Base-by-base conservation (phyloP, 306 rosid genomes). In the Lathyrus oleraceus region DNA sequence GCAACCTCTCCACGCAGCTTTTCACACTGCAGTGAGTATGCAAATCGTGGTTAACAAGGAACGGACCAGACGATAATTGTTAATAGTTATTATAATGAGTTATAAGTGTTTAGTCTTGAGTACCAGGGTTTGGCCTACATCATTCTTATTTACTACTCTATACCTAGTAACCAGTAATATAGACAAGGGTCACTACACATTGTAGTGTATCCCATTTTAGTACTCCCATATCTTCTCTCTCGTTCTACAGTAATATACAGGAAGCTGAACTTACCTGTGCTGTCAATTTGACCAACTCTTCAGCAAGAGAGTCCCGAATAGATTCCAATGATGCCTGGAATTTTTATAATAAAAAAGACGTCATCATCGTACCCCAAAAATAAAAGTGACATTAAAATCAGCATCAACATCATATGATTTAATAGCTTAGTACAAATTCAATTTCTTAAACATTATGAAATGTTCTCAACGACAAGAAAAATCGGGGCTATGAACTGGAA, bases 221-320 rank as follows among this genome's bases (percentile, higher is more conserved):
- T 58, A 27, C 32, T 58, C 64, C n/a, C 40, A 8, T 8, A 12
- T 30, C 64, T 57, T 13, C 20, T 27, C 20, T 8, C 48, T 11
- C 39, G 16, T 51, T 51, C 57, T 9, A 51, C 13, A 10, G 60
- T 21, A 53, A 53, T 43, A 48, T 44, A 40, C 32, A 66, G 17
- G 59, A 76, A 53, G 51, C 58, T 45, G 65, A 75, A 76, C 66
- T 73, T 62, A 89, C 99, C 89, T 87, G 96, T 77, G 69, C 97
- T 40, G 99, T 95, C 97, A 95, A 72, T 76, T 89, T 75, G 81
- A 95, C 99, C 81, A 95, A 79, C 87, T 95, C 99, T 78, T 95
- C 99, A 6, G 97, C 93, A 54, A 95, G 97, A 74, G 99, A 95
- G 82, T 95, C 96, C 0, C 99, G 99, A 47, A 95, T 95, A 57